Base-by-base conservation (phyloP, 208 protist genomes). In the Blastocrithidia nonstop region DNA sequence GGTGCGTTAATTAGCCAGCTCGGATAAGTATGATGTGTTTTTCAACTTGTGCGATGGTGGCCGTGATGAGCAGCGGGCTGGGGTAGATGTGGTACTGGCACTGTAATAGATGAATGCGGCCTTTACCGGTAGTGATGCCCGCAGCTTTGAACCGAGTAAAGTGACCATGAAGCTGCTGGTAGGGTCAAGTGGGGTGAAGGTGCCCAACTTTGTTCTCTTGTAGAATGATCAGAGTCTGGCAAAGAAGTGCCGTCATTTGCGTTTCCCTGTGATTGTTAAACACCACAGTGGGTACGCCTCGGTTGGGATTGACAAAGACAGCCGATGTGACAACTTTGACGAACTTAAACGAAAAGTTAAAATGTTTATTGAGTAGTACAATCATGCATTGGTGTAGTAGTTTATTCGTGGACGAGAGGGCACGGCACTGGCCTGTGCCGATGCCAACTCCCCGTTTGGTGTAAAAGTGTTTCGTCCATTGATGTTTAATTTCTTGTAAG, bases 111-210 rank as follows among this genome's bases (percentile, higher is more conserved):
- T 82, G 45, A 88, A 92, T 56, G 75, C 78, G 9, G 76, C 83
- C 38, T 92, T 88, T 60, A 92, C 83, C 20, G 83, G 83, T 20
- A 76, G 78, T 20, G 78, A 92, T 59, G 83, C 73, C 20, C 65
- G 54, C 39, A 73, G 75, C 53, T 92, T 87, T 50, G 83, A 92
- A 50, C 83, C 83, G 0, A 87, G 67, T 45, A 92, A 92, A 45
- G 79, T 88, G 50, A 76, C 80, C 45, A 92, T 92, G 83, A 92
- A 92, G 60, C 42, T 92, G 31, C 67, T 88, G 20, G 83, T 88
- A 6, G 71, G 61, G 19, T 75, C 68, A 9, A 71, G 71, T 15
- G 75, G 78, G 15, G 75, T 92, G 41, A 68, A 63, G 33, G 75
- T 78, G 48, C 77, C 79, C 4, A 83, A 83, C 48, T 88, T 86